Evolutionary conservation across 2,329 filamentous ascomycete species (phyloP).

Genomic region (Colletotrichum sp.): DNA sequence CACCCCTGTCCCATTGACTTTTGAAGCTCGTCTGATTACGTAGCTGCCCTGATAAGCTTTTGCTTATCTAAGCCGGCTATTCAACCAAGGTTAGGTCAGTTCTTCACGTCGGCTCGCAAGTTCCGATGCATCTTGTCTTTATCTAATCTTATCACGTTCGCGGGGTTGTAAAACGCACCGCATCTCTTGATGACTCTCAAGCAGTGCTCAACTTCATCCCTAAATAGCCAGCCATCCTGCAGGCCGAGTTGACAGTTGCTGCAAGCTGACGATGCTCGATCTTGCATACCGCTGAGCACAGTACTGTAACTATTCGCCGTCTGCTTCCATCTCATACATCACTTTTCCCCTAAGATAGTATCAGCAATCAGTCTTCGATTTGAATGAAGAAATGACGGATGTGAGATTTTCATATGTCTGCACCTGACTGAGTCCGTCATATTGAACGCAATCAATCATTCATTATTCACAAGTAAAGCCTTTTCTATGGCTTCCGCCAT

Average conservation of each 20-base stretch:
- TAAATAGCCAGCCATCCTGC: not conserved
- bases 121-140: not conserved
- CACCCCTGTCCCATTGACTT: not conserved
- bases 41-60: slow-evolving; percentile 12
- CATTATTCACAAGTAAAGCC: not conserved
- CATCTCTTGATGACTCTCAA: not conserved
- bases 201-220: not conserved
- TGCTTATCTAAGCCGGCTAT: not conserved
- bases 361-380: not conserved
- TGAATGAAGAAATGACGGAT: not conserved
- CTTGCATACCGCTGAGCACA: not conserved
- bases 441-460: not conserved
- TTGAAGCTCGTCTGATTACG: slow-evolving; percentile 7
- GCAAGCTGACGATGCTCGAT: not conserved
- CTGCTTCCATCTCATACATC: not conserved
- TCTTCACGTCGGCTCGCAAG: not conserved
- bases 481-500: not conserved
- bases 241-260: not conserved
- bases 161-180: not conserved
- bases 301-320: not conserved
- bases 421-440: not conserved
- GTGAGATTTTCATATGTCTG: not conserved
- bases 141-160: not conserved
- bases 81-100: not conserved
- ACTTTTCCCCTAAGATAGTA: not conserved